Evolutionary conservation across 1,284 basidiomycete species (phyloP).

Genomic region (Xerocomus alliaceus): DNA sequence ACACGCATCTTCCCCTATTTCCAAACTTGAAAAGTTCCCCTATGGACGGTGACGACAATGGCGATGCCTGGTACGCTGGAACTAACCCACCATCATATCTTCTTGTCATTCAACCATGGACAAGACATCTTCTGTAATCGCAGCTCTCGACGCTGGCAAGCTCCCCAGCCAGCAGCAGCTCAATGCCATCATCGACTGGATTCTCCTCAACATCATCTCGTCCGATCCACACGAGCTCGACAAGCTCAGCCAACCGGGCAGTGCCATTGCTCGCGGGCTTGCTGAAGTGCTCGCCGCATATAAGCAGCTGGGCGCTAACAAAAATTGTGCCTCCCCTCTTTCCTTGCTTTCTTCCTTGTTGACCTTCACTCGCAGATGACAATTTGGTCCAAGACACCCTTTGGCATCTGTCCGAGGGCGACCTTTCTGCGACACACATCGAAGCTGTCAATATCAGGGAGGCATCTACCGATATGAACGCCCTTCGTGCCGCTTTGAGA

Average conservation of each 20-base stretch:
- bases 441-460: constrained; percentile 50
- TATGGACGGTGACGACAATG: constrained; percentile 26
- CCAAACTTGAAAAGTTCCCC: constrained; percentile 20
- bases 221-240: constrained; percentile 46
- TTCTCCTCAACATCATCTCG: constrained; percentile 54
- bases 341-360: not conserved
- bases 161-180: constrained; percentile 64
- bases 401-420: constrained; percentile 63
- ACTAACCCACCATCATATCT: too few relatives aligned
- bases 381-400: constrained; percentile 66
- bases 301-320: constrained; percentile 56
- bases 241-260: constrained; percentile 60
- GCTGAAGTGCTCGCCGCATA: constrained; percentile 59
- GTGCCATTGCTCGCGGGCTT: constrained; percentile 54
- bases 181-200: constrained; percentile 56
- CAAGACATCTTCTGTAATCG: constrained; percentile 60
- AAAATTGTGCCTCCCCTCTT: constrained; percentile 54
- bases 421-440: constrained; percentile 49
- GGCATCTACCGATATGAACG: constrained; percentile 54
- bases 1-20: constrained; percentile 11
- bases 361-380: constrained; percentile 51
- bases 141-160: constrained; percentile 70
- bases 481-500: constrained; percentile 55
- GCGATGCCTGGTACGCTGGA: too few relatives aligned
- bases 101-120: constrained; percentile 52